A percentile compares a stretch with the other conserved stretches of the same genome.
phyloP scores from a whole-genome alignment of 345 rosid genomes.

The Corchorus capsularis region DNA sequence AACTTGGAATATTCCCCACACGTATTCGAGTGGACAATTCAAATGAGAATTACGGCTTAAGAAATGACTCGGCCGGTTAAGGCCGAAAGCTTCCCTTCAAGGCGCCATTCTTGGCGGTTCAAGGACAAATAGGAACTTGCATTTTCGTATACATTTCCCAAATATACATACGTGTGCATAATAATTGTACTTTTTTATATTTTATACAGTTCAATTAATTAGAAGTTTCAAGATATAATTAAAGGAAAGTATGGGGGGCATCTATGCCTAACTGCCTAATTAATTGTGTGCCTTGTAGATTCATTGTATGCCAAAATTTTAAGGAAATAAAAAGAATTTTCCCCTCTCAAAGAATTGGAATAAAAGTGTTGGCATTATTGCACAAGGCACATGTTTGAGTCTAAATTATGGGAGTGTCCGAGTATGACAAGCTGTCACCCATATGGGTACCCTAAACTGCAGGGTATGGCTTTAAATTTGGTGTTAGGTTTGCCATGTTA shows the following conservation, averaged over 20 bases:
- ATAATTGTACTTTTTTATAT: not conserved
- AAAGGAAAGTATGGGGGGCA: not conserved
- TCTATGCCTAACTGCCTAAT: not conserved
- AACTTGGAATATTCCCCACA: not conserved
- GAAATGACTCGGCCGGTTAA: not conserved
- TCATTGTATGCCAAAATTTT: not conserved
- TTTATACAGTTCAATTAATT: not conserved
- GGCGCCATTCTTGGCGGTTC: not conserved
- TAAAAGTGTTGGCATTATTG: not conserved
- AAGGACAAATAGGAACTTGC: not conserved
- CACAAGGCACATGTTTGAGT: not conserved
- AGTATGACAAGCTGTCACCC: conserved; percentile 4
- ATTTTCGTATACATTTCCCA: not conserved
- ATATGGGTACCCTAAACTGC: not conserved
- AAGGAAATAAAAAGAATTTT: not conserved
- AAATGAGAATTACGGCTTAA: not conserved
- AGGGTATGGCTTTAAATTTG: not conserved
- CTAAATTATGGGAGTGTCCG: not conserved
- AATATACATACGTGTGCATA: not conserved
- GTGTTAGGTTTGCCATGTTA: not conserved
- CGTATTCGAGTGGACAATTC: conserved; percentile 11
- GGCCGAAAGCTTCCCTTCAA: not conserved
- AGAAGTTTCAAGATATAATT: not conserved
- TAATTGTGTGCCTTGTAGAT: conserved; percentile 2
- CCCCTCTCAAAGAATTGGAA: not conserved